Evolutionary conservation across 202 grass and related monocot species (phyloP), one percentile per base, ranked within the genome.

Genomic region (Musa balbisiana): DNA sequence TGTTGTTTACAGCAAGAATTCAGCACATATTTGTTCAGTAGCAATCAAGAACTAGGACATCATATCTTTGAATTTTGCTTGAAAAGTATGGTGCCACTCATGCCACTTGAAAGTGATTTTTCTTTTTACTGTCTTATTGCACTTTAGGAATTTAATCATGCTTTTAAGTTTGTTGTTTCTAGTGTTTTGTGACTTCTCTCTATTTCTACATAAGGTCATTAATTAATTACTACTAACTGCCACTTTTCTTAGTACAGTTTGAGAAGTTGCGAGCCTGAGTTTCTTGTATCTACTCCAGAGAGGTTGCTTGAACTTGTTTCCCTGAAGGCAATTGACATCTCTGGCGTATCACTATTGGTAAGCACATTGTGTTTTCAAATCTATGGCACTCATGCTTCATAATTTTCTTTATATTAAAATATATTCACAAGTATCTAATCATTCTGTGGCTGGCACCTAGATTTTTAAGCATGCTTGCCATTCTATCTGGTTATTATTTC

Each of bases 211-310:
- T 27, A 22, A 26, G 12, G 20, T 66, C 23, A 51, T 17, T 3
- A 8, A 9, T 64, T 23, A 16, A 16, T 64, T 12, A 12, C 9
- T 52, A n/a, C 14, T 52, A 52, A 8, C 10, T 76, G 5, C 12
- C 62, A 19, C 26, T 62, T 66, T 16, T 51, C 29, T 65, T 52
- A 23, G 0, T 74, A 12, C 76, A 98, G 95, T 63, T 49, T 98
- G 58, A 98, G 87, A 63, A 89, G 81, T 76, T 94, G 94, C 43
- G 94, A 98, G 52, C 94, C 94, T 0, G 94, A 98, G 85, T 98
- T 98, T 54, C 79, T 98, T 83, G 80, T 98, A 79, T 86, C 95
- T 29, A 94, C 95, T 5, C 95, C 91, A 12, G 95, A 89, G 51
- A 87, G 95, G 79, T 85, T 98, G 80, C 85, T 94, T 89, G 91